Evolutionary conservation across 1,284 basidiomycete species (phyloP).

Genomic region (Entoloma clypeatum): DNA sequence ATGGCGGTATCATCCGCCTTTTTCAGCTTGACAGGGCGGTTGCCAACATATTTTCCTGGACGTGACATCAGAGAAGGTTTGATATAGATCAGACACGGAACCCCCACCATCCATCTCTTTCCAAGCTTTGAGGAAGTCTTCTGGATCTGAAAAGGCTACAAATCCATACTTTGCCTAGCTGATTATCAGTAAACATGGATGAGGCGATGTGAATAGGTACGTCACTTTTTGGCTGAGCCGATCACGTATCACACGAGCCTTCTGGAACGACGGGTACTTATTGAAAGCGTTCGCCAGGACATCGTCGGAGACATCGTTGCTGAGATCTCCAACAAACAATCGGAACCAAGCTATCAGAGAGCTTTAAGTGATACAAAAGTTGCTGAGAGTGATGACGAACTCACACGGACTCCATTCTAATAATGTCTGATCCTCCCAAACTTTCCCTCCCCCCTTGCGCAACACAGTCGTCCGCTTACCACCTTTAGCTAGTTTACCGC

Average conservation of each 20-base stretch:
- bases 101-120: slow-evolving; percentile 96
- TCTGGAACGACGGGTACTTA: slow-evolving; percentile 89
- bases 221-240: slow-evolving; percentile 82
- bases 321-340: slow-evolving; percentile 96
- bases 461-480: slow-evolving; percentile 94
- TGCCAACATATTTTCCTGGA: slow-evolving; percentile 94
- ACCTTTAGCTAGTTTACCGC: slow-evolving; percentile 82
- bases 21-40: slow-evolving; percentile 88
- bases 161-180: slow-evolving; percentile 93
- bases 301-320: slow-evolving; percentile 97
- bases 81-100: background rate
- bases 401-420: slow-evolving; percentile 96
- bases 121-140: slow-evolving; percentile 98
- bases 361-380: slow-evolving; percentile 15
- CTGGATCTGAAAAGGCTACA: slow-evolving; percentile 96
- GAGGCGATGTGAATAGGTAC: background rate
- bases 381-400: slow-evolving; percentile 29
- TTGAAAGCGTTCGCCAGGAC: slow-evolving; percentile 90
- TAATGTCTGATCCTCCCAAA: slow-evolving; percentile 97
- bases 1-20: slow-evolving; percentile 83
- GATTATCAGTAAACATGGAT: slow-evolving; percentile 4
- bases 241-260: slow-evolving; percentile 93
- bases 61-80: slow-evolving; percentile 11
- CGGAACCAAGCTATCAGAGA: slow-evolving; percentile 86
- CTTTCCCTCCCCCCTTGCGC: slow-evolving; percentile 90